Evolutionary conservation across 805 yeast species (phyloP).

Genomic region (Sugiyamaella smithiae): DNA sequence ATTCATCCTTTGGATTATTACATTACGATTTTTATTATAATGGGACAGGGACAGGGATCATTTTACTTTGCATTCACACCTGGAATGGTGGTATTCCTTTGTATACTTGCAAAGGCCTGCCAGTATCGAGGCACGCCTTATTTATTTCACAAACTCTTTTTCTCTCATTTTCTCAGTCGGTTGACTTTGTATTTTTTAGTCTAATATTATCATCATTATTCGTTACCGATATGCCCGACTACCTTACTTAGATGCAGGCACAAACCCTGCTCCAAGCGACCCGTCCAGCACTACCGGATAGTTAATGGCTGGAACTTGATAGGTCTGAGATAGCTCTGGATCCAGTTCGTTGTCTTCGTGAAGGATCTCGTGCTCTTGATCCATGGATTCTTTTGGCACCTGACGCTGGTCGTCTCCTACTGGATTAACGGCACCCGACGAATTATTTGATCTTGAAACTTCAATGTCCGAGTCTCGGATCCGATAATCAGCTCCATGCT

Average conservation of each 20-base stretch:
- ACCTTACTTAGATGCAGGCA: not conserved
- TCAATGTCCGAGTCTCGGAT: not conserved
- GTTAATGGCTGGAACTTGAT: not conserved
- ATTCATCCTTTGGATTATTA: too few species aligned
- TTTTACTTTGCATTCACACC: too few species aligned
- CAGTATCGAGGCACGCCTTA: not conserved
- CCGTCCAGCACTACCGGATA: not conserved
- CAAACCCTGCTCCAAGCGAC: not conserved
- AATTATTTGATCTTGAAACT: not conserved
- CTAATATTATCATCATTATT: not conserved
- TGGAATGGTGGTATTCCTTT: too few species aligned
- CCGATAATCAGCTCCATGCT: not conserved
- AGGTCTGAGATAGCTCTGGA: not conserved
- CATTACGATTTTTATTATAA: too few species aligned
- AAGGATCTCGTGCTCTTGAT: not conserved
- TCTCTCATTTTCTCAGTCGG: not conserved
- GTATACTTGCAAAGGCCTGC: conserved; percentile 1
- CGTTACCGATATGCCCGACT: not conserved
- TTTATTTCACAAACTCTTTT: conserved; percentile 4
- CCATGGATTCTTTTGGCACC: not conserved
- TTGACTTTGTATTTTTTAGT: conserved; percentile 4
- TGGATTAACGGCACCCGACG: not conserved
- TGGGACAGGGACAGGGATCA: too few species aligned
- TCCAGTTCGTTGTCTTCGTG: not conserved
- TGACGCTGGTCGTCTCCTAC: not conserved